A percentile compares a stretch with the other conserved stretches of the same genome.
phyloP scores from a whole-genome alignment of 129 eudicot species.

The Heracleum sosnowskyi region DNA sequence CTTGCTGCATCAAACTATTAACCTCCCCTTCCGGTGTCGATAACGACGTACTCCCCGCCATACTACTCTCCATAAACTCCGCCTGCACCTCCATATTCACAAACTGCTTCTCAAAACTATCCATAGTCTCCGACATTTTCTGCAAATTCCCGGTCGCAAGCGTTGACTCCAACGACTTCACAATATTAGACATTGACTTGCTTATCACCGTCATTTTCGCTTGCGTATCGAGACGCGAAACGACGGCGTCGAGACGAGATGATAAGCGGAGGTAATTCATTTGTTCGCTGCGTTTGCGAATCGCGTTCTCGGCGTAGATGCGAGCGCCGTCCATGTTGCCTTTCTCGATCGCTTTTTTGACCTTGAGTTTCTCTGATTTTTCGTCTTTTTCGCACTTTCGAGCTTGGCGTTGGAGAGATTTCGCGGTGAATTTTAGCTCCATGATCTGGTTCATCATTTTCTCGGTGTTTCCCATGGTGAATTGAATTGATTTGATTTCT shows the following conservation, averaged over 20 bases:
- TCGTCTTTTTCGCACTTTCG: conserved; percentile 88
- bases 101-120: conserved; percentile 72
- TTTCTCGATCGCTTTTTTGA: conserved; percentile 16
- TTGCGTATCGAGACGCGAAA: conserved; percentile 74
- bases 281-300: conserved; percentile 89
- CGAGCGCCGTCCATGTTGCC: conserved; percentile 89
- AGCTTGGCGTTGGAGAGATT: conserved; percentile 70
- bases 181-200: conserved; percentile 71
- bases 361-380: conserved; percentile 55
- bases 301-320: conserved; percentile 88
- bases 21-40: conserved; percentile 90
- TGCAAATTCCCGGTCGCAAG: conserved; percentile 67
- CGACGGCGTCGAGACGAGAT: conserved; percentile 88
- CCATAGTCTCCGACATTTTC: conserved; percentile 97
- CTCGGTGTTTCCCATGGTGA: conserved; percentile 76
- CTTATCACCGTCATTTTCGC: conserved; percentile 70
- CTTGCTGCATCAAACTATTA: conserved; percentile 89
- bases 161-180: conserved; percentile 68
- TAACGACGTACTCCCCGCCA: conserved; percentile 88
- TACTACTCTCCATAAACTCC: conserved; percentile 87
- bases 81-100: conserved; percentile 95
- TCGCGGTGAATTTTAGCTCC: conserved; percentile 88
- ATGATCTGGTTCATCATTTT: conserved; percentile 85
- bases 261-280: conserved; percentile 82
- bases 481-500: background rate